These are phyloP conservation scores for Claviceps sorghi DNA, from an alignment of 2,329 filamentous ascomycete species.

Conservation along the genomic window DNA sequence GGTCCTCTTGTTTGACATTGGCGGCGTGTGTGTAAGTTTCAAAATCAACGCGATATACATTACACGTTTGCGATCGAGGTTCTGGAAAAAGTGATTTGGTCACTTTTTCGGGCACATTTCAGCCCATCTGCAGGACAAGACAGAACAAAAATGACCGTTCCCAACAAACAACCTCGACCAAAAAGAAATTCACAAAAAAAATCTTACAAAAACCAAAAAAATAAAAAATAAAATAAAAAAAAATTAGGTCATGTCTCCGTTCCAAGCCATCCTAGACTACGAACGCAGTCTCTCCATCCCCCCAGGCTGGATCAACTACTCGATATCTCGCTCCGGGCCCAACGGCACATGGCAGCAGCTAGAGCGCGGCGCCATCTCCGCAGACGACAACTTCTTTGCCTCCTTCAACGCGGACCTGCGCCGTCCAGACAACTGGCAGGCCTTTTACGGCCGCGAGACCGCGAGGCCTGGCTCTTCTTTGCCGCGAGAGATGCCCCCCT, in stretches of 20 bases:
- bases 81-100: too few relatives aligned
- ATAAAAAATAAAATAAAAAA: neutral
- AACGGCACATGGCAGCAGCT: slow-evolving; percentile 77
- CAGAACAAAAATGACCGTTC: neutral
- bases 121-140: neutral
- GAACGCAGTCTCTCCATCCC: slow-evolving; percentile 65
- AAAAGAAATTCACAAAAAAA: neutral
- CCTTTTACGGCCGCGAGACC: slow-evolving; percentile 39
- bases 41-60: neutral
- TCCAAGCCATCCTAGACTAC: slow-evolving; percentile 87
- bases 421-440: slow-evolving; percentile 50
- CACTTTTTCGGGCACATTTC: neutral
- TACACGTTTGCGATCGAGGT: too few relatives aligned
- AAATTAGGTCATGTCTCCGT: slow-evolving; percentile 67
- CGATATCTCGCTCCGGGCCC: slow-evolving; percentile 65
- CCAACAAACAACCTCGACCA: neutral
- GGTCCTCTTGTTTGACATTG: slow-evolving; percentile 84
- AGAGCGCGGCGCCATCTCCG: slow-evolving; percentile 66
- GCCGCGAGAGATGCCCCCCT: slow-evolving; percentile 34
- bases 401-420: slow-evolving; percentile 64
- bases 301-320: slow-evolving; percentile 79
- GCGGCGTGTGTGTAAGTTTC: slow-evolving; percentile 79
- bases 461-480: slow-evolving; percentile 24
- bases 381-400: slow-evolving; percentile 62
- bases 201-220: too few relatives aligned